Evolutionary conservation across 352 stramenopile genomes (phyloP).

Genomic region (Phytophthora idaei): DNA sequence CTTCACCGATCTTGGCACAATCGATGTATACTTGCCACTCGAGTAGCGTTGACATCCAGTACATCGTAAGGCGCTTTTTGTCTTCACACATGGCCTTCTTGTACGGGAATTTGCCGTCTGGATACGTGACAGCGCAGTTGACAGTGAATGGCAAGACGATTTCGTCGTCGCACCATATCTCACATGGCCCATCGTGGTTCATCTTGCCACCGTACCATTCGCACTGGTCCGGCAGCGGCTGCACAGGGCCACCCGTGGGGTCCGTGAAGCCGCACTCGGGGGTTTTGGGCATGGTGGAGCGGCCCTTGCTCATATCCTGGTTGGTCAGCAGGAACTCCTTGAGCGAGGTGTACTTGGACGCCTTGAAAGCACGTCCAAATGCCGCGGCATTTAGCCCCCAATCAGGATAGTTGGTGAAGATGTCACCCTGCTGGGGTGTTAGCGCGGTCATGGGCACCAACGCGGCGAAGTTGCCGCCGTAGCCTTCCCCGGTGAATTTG

Average conservation of each 20-base stretch:
- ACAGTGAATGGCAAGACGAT: conserved; percentile 44
- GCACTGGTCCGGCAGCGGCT: conserved; percentile 34
- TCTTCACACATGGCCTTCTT: conserved; percentile 32
- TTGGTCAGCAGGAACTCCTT: conserved; percentile 24
- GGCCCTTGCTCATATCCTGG: conserved; percentile 26
- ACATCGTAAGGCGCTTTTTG: conserved; percentile 44
- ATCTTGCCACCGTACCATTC: conserved; percentile 41
- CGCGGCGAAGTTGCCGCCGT: conserved; percentile 20
- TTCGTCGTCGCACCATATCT: conserved; percentile 53
- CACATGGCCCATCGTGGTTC: conserved; percentile 49
- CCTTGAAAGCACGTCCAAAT: conserved; percentile 16
- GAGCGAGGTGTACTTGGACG: conserved; percentile 20
- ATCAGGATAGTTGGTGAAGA: conserved; percentile 25
- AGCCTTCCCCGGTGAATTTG: conserved; percentile 18
- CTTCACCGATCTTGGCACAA: conserved; percentile 28
- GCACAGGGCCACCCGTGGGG: conserved; percentile 23
- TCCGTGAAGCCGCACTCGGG: conserved; percentile 40
- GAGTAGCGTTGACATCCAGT: conserved; percentile 41
- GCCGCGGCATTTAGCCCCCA: conserved; percentile 16
- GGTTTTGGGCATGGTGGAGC: conserved; percentile 26
- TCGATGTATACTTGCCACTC: conserved; percentile 33
- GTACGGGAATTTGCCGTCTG: conserved; percentile 38
- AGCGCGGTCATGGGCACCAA: conserved; percentile 16
- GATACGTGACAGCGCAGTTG: conserved; percentile 41
- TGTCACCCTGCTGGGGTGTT: conserved; percentile 15